A percentile compares a stretch with the other conserved stretches of the same genome.
Conservation (phyloP, 106 monocot species). For the Ottelia alismoides region DNA sequence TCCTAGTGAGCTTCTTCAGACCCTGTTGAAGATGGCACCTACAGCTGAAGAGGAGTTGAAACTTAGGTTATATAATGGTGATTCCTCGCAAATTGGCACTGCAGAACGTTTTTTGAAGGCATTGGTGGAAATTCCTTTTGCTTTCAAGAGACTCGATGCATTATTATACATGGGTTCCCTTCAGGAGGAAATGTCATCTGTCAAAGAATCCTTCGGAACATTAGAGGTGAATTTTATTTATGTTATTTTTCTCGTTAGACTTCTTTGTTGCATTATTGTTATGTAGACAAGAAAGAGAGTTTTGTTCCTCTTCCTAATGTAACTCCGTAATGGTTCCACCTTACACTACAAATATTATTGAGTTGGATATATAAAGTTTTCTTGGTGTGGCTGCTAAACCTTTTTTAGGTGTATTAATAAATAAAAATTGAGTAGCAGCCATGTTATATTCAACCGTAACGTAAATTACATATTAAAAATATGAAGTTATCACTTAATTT, state of each 20-base stretch:
- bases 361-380: background rate
- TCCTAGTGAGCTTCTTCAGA: slow-evolving; percentile 35
- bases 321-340: too few relatives aligned
- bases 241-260: background rate
- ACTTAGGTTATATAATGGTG: slow-evolving; percentile 33
- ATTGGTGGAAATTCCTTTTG: slow-evolving; percentile 45
- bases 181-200: slow-evolving; percentile 28
- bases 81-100: slow-evolving; percentile 27
- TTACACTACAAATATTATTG: too few relatives aligned
- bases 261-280: background rate
- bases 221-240: slow-evolving; percentile 36
- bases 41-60: slow-evolving; percentile 53
- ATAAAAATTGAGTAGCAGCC: too few relatives aligned
- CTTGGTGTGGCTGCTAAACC: too few relatives aligned
- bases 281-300: background rate
- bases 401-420: too few relatives aligned
- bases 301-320: background rate
- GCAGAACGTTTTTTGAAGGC: slow-evolving; percentile 55
- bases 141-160: slow-evolving; percentile 52
- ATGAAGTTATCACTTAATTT: too few relatives aligned
- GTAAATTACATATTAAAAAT: too few relatives aligned
- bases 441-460: too few relatives aligned
- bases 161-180: slow-evolving; percentile 43
- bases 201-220: slow-evolving; percentile 33
- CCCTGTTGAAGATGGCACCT: slow-evolving; percentile 51